Evolutionary conservation across 345 rosid genomes (phyloP), one percentile per base, ranked within the genome.

Genomic region (Angophora floribunda): DNA sequence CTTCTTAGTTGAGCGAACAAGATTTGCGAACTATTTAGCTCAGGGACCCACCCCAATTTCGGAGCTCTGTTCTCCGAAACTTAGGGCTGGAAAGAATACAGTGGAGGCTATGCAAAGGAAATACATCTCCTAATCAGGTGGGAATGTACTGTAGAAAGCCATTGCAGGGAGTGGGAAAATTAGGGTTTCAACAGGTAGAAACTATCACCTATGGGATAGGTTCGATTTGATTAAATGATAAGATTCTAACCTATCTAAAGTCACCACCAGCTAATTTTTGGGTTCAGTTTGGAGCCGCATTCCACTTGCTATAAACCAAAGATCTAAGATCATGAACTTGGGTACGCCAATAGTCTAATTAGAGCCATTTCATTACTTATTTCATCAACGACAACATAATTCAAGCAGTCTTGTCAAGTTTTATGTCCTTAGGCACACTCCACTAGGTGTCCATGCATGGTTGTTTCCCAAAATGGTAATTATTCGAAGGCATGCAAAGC

Each of bases 301-400:
- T 63, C 36, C 19, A 63, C 70, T 63, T 63, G 36, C 70, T n/a
- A 28, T 8, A 13, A 13, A 28, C 15, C 36, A 28, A 28, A 1
- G 1, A n/a, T 15, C 70, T n/a, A 13, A 63, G 16, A 63, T 13
- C 1, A 1, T n/a, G 16, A 9, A 32, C 16, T n/a, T 63, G 36
- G 4, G n/a, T 13, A 0, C 2, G 0, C 2, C 12, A 4, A 63
- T n/a, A 0, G 0, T 63, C 41, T n/a, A n/a, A 63, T 63, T n/a
- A 63, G 9, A 63, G 19, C 4, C 75, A 13, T 63, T 63, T 63
- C 4, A 0, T 15, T 14, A 6, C n/a, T 63, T 14, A 6, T 63
- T 63, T n/a, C 75, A n/a, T 63, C n/a, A 6, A 28, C 0, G 5
- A 63, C 17, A 13, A 63, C 8, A 0, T n/a, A 13, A n/a, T 63